Evolutionary conservation across 768 basidiomycete species (phyloP), one percentile per base, ranked within the genome.

Genomic region (Pleurotus tuber-regium): DNA sequence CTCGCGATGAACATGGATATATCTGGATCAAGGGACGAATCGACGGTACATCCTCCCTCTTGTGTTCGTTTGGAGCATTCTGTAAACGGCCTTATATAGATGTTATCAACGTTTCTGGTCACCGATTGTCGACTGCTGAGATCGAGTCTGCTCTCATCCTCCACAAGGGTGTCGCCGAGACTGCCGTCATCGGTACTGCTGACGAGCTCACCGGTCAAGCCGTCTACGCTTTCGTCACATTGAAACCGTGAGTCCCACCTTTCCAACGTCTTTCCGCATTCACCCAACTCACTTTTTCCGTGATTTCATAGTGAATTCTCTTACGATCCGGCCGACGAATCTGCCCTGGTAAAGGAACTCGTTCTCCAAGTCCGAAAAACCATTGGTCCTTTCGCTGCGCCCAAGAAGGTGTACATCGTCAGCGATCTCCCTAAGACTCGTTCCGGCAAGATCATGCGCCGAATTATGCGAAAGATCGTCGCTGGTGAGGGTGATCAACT

Each of bases 11-110:
- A 58, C 85, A 98, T 59, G 97, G 96, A 1, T 98, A 99, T 72
- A 89, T 96, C 65, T 98, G 97, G 96, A 98, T 99, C 70, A 93
- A 93, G 69, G 97, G 96, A 46, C 84, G 97, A 58, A 83, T 98
- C 43, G 97, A 99, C 68, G 94, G 89, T 77, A 57, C 70, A 78
- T 58, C 4, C 24, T 53, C 5, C 43, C 36, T 19, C 47, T 53
- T 25, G 54, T 51, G 49, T 50, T 44, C 35, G n/a, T 4, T 14
- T 18, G 1, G 16, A 29, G 1, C 9, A 21, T 39, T n/a, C n/a
- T n/a, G n/a, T 35, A 12, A 16, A 49, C 4, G 18, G 4, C 18
- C 29, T 25, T 1, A 18, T 52, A 10, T 59, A 90, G 89, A 96
- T 71, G 94, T 97, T 53, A 97, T 97, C 80, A 98, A 98, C 70